Evolutionary conservation across 164 flowering plant genomes (phyloP).

Genomic region (Malania oleifera): DNA sequence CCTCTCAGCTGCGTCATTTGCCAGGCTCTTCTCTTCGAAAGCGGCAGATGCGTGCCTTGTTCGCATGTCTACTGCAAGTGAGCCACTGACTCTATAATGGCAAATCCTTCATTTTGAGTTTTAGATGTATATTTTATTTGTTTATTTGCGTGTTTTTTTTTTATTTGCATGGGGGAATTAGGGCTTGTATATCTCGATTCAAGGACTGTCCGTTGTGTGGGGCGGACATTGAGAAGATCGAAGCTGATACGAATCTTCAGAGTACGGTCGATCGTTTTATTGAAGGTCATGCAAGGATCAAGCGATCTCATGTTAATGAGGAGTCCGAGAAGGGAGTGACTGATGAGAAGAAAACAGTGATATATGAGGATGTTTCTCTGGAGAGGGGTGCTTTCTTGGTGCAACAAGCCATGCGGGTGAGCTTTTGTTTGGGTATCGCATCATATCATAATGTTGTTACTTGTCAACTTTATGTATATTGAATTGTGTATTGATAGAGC

Average conservation of each 20-base stretch:
- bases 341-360: conserved; percentile 3
- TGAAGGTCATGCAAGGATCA: conserved; percentile 3
- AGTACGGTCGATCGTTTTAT: conserved; percentile 3
- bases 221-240: neutral
- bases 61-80: conserved; percentile 2
- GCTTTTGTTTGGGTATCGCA: too few relatives aligned
- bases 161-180: neutral
- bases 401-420: conserved; percentile 6
- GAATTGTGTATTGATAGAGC: too few relatives aligned
- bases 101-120: neutral
- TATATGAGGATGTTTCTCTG: conserved; percentile 3
- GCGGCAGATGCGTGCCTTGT: conserved; percentile 5
- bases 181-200: conserved; percentile 4
- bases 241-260: neutral
- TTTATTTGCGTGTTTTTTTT: neutral
- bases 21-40: conserved; percentile 1
- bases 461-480: too few relatives aligned
- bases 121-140: neutral
- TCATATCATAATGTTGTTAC: too few relatives aligned
- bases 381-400: conserved; percentile 10
- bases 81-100: neutral
- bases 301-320: conserved; percentile 1
- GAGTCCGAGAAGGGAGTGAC: neutral
- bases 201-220: conserved; percentile 7
- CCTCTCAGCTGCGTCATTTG: conserved; percentile 8